These are phyloP conservation scores for Colletotrichum godetiae DNA, from an alignment of 2,329 filamentous ascomycete genomes.

Conservation along the genomic window DNA sequence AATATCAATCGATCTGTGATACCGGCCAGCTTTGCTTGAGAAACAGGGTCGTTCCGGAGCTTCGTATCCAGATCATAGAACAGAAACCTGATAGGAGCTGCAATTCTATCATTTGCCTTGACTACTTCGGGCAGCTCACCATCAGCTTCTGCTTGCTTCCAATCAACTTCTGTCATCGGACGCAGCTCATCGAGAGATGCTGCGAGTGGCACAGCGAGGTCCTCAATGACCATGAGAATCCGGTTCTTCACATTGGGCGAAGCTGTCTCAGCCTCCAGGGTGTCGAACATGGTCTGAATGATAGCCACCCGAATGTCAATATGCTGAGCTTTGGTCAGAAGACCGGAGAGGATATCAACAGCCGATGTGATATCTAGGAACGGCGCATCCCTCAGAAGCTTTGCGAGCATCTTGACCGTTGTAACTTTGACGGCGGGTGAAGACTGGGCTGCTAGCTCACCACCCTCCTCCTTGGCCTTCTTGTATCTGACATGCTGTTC, in stretches of 20 bases:
- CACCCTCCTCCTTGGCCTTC: background rate
- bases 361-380: background rate
- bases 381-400: constrained; percentile 10
- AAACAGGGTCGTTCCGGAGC: background rate
- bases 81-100: background rate
- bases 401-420: constrained; percentile 21
- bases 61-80: background rate
- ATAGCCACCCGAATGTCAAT: constrained; percentile 14
- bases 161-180: background rate
- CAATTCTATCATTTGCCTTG: background rate
- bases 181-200: constrained; percentile 1
- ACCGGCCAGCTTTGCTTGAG: background rate
- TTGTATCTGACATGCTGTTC: background rate
- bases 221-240: background rate
- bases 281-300: constrained; percentile 8
- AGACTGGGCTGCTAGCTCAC: background rate
- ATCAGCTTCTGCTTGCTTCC: background rate
- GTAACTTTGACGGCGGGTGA: constrained; percentile 10
- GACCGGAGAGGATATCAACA: background rate
- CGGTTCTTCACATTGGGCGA: background rate
- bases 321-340: constrained; percentile 11
- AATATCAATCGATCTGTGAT: background rate
- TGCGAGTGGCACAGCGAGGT: constrained; percentile 2
- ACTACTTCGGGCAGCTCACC: background rate
- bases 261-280: background rate